Conservation (phyloP, 176 grass and related monocot species). For the Zizania latifolia region DNA sequence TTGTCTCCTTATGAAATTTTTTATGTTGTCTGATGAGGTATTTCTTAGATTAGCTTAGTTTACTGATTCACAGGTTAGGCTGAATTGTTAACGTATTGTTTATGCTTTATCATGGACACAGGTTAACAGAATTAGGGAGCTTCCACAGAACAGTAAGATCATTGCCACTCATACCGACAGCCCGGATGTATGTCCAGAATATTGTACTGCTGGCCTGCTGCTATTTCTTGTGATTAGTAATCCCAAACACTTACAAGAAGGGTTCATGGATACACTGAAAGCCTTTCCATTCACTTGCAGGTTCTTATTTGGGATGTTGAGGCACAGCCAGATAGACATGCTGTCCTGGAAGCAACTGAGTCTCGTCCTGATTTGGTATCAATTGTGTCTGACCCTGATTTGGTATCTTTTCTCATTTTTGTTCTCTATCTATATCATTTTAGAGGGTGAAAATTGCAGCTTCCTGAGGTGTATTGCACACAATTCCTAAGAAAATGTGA, state of each 20-base stretch:
- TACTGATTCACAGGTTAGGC: neutral
- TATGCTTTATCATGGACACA: slow-evolving; percentile 31
- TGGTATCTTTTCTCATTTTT: slow-evolving; percentile 26
- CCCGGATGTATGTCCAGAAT: slow-evolving; percentile 61
- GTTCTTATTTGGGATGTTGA: slow-evolving; percentile 98
- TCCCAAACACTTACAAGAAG: neutral
- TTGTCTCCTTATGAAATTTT: neutral
- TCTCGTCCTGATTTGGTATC: slow-evolving; percentile 81
- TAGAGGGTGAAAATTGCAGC: neutral
- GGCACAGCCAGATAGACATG: slow-evolving; percentile 76
- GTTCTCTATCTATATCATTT: slow-evolving; percentile 5
- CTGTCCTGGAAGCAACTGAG: slow-evolving; percentile 56
- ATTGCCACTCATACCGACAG: slow-evolving; percentile 94
- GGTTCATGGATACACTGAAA: neutral
- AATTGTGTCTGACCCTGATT: slow-evolving; percentile 6
- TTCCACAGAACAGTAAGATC: slow-evolving; percentile 91
- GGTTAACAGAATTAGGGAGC: slow-evolving; percentile 97
- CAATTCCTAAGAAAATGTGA: neutral
- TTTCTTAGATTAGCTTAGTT: neutral
- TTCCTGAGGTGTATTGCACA: neutral
- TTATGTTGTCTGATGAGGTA: neutral
- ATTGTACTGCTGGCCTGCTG: slow-evolving; percentile 8
- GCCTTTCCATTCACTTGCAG: slow-evolving; percentile 32
- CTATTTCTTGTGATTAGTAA: slow-evolving; percentile 7
- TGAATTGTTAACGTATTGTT: slow-evolving; percentile 9